Conservation (phyloP, 1,139 yeast genomes). For the Yarrowia galli region DNA sequence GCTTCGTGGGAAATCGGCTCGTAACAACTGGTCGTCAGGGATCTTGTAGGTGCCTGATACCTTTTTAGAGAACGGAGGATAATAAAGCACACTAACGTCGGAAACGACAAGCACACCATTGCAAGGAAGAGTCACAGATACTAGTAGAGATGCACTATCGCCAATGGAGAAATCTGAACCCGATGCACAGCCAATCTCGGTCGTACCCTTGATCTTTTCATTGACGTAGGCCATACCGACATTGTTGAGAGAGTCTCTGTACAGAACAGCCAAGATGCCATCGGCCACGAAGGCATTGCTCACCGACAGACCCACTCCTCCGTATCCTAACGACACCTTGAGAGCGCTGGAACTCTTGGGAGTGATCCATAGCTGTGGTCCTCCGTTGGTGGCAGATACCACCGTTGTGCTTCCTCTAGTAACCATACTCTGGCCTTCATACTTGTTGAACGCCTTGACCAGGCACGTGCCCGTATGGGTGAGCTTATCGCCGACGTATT, state of each 20-base stretch:
- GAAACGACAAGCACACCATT: slow-evolving; percentile 23
- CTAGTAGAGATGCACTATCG: slow-evolving; percentile 22
- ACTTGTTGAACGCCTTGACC: slow-evolving; percentile 5
- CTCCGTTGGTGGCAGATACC: slow-evolving; percentile 11
- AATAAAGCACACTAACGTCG: slow-evolving; percentile 23
- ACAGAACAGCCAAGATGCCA: slow-evolving; percentile 16
- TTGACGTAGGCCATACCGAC: slow-evolving; percentile 27
- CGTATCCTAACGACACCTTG: slow-evolving; percentile 32
- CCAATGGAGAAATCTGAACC: slow-evolving; percentile 1
- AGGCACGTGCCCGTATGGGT: slow-evolving; percentile 17
- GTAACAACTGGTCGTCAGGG: slow-evolving; percentile 21
- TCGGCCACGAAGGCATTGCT: slow-evolving; percentile 27
- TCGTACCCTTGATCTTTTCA: neutral
- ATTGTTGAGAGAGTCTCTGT: slow-evolving; percentile 26
- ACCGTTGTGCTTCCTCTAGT: slow-evolving; percentile 11
- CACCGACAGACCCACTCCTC: slow-evolving; percentile 25
- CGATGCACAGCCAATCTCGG: slow-evolving; percentile 19
- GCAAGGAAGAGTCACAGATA: slow-evolving; percentile 31
- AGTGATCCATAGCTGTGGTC: slow-evolving; percentile 20
- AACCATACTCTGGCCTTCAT: slow-evolving; percentile 6
- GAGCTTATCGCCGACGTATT: slow-evolving; percentile 8
- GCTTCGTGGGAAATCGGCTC: slow-evolving; percentile 21
- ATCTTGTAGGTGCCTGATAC: slow-evolving; percentile 24
- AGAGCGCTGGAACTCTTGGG: neutral
- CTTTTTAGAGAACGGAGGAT: slow-evolving; percentile 13